These are phyloP conservation scores for Durio zibethinus DNA, from an alignment of 345 rosid genomes.

Conservation along the genomic window DNA sequence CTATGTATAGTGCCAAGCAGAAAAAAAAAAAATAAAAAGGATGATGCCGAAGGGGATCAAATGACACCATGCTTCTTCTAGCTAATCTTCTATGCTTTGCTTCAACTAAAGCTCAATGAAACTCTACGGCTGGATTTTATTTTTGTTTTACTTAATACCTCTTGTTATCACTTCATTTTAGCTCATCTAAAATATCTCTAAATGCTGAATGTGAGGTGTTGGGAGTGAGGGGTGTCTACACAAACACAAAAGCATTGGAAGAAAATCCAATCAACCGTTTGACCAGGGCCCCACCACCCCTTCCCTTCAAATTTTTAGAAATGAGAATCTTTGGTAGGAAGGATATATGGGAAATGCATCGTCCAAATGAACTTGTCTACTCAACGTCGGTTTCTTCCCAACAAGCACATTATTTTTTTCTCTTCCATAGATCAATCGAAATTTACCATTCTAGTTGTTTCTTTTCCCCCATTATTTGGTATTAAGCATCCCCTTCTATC, in stretches of 20 bases:
- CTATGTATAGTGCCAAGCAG: constrained; percentile 4
- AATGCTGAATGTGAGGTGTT: not conserved
- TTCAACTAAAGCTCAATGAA: constrained; percentile 1
- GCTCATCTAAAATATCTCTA: not conserved
- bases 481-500: not conserved
- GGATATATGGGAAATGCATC: constrained; percentile 13
- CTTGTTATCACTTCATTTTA: not conserved
- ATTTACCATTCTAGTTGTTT: not conserved
- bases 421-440: not conserved
- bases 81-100: not conserved
- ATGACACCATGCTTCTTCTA: not conserved
- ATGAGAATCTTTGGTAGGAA: constrained; percentile 32
- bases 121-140: not conserved
- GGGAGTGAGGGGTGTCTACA: not conserved
- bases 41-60: constrained; percentile 9
- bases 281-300: constrained; percentile 39
- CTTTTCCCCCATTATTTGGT: not conserved
- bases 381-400: constrained; percentile 25
- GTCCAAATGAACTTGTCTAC: constrained; percentile 30
- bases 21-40: not conserved
- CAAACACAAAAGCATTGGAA: constrained; percentile 25
- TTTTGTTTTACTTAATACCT: not conserved
- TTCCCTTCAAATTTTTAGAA: not conserved
- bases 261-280: constrained; percentile 53
- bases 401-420: not conserved